Evolutionary conservation across 2,329 filamentous ascomycete species (phyloP).

Genomic region (Fusarium napiforme): DNA sequence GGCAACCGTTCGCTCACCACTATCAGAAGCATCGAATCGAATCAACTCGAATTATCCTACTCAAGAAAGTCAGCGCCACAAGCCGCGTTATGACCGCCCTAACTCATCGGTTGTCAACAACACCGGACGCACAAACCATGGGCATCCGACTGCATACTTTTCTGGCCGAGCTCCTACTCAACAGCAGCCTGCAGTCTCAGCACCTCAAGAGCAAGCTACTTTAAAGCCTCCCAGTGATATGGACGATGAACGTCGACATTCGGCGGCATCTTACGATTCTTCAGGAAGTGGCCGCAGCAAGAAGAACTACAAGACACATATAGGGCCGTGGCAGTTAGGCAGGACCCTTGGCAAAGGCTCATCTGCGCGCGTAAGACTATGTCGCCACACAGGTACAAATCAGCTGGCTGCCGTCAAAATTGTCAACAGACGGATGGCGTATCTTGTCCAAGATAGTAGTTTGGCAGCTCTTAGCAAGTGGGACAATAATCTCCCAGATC

Average conservation of each 20-base stretch:
- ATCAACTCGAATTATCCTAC: slow-evolving; percentile 55
- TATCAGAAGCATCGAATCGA: slow-evolving; percentile 60
- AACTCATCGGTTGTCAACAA: slow-evolving; percentile 23
- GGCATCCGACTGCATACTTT: slow-evolving; percentile 29
- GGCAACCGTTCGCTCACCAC: slow-evolving; percentile 52
- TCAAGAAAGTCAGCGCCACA: slow-evolving; percentile 44
- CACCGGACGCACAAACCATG: slow-evolving; percentile 25
- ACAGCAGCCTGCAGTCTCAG: slow-evolving; percentile 27
- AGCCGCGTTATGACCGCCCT: slow-evolving; percentile 46
- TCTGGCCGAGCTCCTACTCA: slow-evolving; percentile 25
- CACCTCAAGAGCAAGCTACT: slow-evolving; percentile 26
- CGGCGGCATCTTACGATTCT: slow-evolving; percentile 56
- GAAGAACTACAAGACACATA: slow-evolving; percentile 72
- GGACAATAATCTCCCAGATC: slow-evolving; percentile 67
- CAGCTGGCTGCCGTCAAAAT: slow-evolving; percentile 95
- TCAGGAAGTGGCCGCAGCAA: slow-evolving; percentile 54
- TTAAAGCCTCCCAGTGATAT: slow-evolving; percentile 45
- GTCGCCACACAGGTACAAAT: slow-evolving; percentile 80
- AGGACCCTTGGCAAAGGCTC: slow-evolving; percentile 90
- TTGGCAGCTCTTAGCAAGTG: slow-evolving; percentile 83
- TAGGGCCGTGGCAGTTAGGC: slow-evolving; percentile 94
- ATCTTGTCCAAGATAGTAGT: slow-evolving; percentile 85
- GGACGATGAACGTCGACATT: slow-evolving; percentile 53
- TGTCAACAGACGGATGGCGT: slow-evolving; percentile 83
- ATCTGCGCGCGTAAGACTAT: slow-evolving; percentile 86